phyloP scores from a whole-genome alignment of 139 green algal genomes.

The Tetradesmus lagerheimii region DNA sequence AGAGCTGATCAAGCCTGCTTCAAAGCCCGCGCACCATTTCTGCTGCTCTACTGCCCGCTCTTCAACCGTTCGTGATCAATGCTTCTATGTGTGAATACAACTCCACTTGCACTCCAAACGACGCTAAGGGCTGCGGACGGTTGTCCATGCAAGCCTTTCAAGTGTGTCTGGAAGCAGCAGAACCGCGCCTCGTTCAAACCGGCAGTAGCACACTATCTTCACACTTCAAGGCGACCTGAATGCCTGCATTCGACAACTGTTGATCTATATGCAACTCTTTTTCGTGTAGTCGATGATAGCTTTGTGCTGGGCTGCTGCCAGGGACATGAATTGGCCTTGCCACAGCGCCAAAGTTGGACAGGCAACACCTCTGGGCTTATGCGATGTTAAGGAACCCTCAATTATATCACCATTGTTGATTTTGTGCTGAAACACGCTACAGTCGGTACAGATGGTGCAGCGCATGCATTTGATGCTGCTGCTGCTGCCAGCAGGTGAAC shows the following conservation, averaged over 20 bases:
- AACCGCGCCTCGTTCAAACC: not conserved
- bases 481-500: too few relatives aligned
- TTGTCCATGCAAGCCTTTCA: not conserved
- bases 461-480: too few relatives aligned
- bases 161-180: not conserved
- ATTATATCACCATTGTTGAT: too few relatives aligned
- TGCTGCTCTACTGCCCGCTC: not conserved
- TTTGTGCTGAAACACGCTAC: too few relatives aligned
- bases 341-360: too few relatives aligned
- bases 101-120: not conserved
- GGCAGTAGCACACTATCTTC: not conserved
- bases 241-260: not conserved
- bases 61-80: not conserved
- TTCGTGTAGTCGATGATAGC: not conserved
- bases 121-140: not conserved
- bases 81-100: not conserved
- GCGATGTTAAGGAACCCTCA: too few relatives aligned
- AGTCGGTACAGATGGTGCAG: too few relatives aligned
- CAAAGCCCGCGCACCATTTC: not conserved
- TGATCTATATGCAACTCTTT: not conserved
- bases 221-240: not conserved
- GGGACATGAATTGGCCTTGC: too few relatives aligned
- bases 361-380: too few relatives aligned
- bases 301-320: not conserved
- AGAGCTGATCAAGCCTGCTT: not conserved